A percentile compares a stretch with the other conserved stretches of the same genome.
Conservation (phyloP, 2,329 filamentous ascomycete genomes). For the Ascochyta fabae region DNA sequence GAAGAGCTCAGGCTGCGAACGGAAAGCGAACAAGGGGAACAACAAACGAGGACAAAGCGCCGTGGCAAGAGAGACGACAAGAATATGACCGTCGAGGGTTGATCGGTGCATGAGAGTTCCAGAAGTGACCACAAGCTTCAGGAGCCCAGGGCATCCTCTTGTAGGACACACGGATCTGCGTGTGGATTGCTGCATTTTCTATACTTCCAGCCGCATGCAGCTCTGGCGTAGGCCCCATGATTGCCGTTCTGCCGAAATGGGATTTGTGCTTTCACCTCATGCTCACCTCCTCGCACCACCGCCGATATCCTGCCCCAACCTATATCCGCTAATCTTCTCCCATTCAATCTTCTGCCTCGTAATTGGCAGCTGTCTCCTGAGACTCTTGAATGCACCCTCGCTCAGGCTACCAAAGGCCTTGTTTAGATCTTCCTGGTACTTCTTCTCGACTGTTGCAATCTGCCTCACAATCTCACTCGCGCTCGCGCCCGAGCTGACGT, state of each 20-base stretch:
- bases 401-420: slow-evolving; percentile 85
- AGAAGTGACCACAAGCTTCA: neutral
- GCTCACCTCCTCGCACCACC: slow-evolving; percentile 44
- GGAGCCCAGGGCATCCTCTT: neutral
- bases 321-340: slow-evolving; percentile 96
- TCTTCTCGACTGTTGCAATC: slow-evolving; percentile 81
- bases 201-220: neutral
- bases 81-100: too few relatives aligned
- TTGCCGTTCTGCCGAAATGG: neutral
- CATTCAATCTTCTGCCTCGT: slow-evolving; percentile 99
- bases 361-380: slow-evolving; percentile 91
- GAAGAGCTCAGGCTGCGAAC: neutral
- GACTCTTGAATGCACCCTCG: slow-evolving; percentile 92
- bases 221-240: neutral
- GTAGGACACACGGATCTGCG: neutral
- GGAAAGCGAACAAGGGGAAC: neutral
- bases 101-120: too few relatives aligned
- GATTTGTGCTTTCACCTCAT: neutral
- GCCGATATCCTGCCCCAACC: slow-evolving; percentile 62
- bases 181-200: neutral
- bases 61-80: neutral
- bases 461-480: slow-evolving; percentile 76
- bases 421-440: slow-evolving; percentile 96
- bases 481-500: slow-evolving; percentile 63
- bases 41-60: neutral